Conservation (phyloP, 306 rosid species). For the Pachyrhizus erosus region DNA sequence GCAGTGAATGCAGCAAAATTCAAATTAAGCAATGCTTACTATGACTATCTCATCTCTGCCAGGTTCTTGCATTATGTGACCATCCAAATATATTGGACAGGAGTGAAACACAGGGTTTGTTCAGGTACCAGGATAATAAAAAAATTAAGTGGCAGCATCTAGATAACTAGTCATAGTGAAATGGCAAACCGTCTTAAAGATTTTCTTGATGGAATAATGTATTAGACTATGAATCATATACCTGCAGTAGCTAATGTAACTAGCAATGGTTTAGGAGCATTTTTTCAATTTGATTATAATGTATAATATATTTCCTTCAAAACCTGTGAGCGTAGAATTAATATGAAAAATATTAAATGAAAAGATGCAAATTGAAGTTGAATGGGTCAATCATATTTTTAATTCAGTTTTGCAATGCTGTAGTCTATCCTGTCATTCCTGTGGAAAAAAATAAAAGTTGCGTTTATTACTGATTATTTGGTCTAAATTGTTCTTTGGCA, state of each 20-base stretch:
- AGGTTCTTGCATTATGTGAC: constrained; percentile 94
- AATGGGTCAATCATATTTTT: not conserved
- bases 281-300: not conserved
- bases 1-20: constrained; percentile 13
- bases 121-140: constrained; percentile 67
- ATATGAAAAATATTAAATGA: not conserved
- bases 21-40: constrained; percentile 1
- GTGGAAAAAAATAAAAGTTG: constrained; percentile 3
- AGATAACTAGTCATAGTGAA: constrained; percentile 31
- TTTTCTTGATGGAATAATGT: constrained; percentile 6
- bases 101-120: constrained; percentile 88
- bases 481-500: constrained; percentile 23
- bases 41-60: constrained; percentile 36
- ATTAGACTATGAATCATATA: constrained; percentile 11
- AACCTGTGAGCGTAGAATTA: not conserved
- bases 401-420: constrained; percentile 10
- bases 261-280: not conserved
- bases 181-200: not conserved
- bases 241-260: not conserved
- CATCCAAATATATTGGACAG: constrained; percentile 88
- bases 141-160: constrained; percentile 24
- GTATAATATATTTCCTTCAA: not conserved
- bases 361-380: constrained; percentile 28
- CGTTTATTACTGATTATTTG: not conserved
- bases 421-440: not conserved